These are phyloP conservation scores for Phialophora tarda DNA, from an alignment of 2,329 filamentous ascomycete species.

Conservation along the genomic window DNA sequence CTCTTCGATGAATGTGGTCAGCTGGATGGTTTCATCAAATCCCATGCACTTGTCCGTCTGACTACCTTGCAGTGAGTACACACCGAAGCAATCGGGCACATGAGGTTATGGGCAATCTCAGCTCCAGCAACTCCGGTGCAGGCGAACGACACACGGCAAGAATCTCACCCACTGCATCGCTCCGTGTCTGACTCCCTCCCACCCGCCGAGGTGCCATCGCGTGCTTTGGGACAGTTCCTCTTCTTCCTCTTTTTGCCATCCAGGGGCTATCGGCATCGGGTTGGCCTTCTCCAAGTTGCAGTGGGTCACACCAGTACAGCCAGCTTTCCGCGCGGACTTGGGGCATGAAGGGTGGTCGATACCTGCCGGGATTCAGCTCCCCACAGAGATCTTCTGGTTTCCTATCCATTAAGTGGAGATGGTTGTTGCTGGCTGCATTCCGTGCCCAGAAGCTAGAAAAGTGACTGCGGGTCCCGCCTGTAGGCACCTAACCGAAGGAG, in stretches of 20 bases:
- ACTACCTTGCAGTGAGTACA: not conserved
- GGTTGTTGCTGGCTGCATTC: not conserved
- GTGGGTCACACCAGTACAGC: not conserved
- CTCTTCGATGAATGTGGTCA: not conserved
- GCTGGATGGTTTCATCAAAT: not conserved
- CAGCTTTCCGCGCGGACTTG: not conserved
- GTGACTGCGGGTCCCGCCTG: conserved; percentile 16
- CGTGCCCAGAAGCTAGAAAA: conserved; percentile 15
- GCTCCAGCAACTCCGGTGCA: not conserved
- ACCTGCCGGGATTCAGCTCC: not conserved
- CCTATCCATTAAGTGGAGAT: not conserved
- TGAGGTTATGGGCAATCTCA: not conserved
- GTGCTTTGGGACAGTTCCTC: conserved; percentile 10
- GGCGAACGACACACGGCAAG: not conserved
- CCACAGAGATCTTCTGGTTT: conserved; percentile 11
- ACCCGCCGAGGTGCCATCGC: conserved; percentile 18
- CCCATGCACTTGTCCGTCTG: not conserved
- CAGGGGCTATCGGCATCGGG: conserved; percentile 1
- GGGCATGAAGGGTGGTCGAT: not conserved
- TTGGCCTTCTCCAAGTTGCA: conserved; percentile 5
- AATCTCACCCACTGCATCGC: not conserved
- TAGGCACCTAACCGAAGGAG: conserved; percentile 12
- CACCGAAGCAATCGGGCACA: not conserved
- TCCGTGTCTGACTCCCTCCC: not conserved
- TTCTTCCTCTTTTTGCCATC: conserved; percentile 11